Evolutionary conservation across 139 green algal genomes (phyloP), one percentile per base, ranked within the genome.

Genomic region (Volvox reticuliferus): DNA sequence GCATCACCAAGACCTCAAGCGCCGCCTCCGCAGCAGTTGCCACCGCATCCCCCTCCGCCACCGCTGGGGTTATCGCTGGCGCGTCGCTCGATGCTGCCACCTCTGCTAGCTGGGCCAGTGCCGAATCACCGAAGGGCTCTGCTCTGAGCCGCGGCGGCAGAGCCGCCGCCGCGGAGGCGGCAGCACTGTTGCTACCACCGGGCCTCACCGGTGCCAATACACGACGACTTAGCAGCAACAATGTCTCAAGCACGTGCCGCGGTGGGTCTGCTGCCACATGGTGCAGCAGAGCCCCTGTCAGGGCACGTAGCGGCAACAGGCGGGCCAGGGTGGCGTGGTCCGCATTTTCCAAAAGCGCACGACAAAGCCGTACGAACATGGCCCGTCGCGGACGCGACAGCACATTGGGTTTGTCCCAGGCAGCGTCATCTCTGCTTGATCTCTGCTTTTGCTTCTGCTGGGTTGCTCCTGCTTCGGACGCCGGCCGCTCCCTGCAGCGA

Each of bases 181-280:
- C 44, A 55, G 44, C 44, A 55, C 44, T 14, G 44, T 55, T 55
- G 44, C 44, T 55, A 9, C 44, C 44, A 55, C 44, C 44, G 44
- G 5, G 44, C 44, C 44, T 55, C 44, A 9, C 44, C 44, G 92
- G 61, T 93, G 88, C 79, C 82, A 95, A 77, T 37, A 93, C 92
- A 28, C 73, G 63, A 61, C 36, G 75, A 17, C 24, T 62, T 6
- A 91, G 32, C 61, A 86, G 16, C 32, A 33, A 2, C 24, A 91
- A 62, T 26, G 76, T 91, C 13, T 71, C 22, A 14, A 85, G 35
- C 17, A 62, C 22, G 76, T 91, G 61, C 1, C 35, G 62, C 16
- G 94, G 93, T 30, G 95, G 95, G 88, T 97, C 94, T 0, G 86
- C 86, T 1, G 91, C 89, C 32, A 97, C 63, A 89, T 95, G 93